A percentile compares a stretch with the other conserved stretches of the same genome.
Evolutionary conservation across 805 yeast species (phyloP).

Genomic region (Candida dajiaensis): DNA sequence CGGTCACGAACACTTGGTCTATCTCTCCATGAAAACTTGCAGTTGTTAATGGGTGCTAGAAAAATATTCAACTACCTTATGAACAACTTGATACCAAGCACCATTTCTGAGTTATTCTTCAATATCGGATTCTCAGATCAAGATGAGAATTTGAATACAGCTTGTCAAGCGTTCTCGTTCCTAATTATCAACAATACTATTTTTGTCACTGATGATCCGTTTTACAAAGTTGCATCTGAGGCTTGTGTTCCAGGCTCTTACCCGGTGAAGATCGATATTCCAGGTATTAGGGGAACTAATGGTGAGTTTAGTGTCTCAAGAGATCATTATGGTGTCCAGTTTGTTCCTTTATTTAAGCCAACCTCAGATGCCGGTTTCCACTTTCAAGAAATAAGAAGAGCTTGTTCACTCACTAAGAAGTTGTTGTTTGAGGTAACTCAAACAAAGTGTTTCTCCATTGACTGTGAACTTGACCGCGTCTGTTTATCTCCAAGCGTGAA

Average conservation of each 20-base stretch:
- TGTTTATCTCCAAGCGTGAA: neutral
- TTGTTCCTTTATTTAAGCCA: neutral
- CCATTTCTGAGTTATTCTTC: conserved; percentile 10
- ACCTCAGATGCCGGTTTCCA: neutral
- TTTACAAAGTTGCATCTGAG: conserved; percentile 1
- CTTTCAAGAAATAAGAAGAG: neutral
- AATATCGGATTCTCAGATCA: conserved; percentile 14
- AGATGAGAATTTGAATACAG: neutral
- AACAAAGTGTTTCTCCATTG: conserved; percentile 12
- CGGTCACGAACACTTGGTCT: conserved; percentile 16
- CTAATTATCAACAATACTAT: conserved; percentile 6
- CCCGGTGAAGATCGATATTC: conserved; percentile 19
- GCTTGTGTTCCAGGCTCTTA: conserved; percentile 10
- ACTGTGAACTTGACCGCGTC: conserved; percentile 9
- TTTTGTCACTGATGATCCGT: conserved; percentile 8
- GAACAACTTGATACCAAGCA: conserved; percentile 18
- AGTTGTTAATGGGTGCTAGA: conserved; percentile 30
- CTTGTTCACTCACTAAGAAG: neutral
- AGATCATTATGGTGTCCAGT: neutral
- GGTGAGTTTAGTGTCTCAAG: neutral
- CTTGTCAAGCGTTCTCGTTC: conserved; percentile 11
- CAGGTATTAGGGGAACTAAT: conserved; percentile 11
- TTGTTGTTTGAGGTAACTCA: conserved; percentile 8
- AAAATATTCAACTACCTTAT: conserved; percentile 26
- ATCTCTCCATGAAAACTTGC: conserved; percentile 15